Evolutionary conservation across 371 early-diverging fungal genomes (phyloP), one percentile per base, ranked within the genome.

Genomic region (Rhizomucor miehei): DNA sequence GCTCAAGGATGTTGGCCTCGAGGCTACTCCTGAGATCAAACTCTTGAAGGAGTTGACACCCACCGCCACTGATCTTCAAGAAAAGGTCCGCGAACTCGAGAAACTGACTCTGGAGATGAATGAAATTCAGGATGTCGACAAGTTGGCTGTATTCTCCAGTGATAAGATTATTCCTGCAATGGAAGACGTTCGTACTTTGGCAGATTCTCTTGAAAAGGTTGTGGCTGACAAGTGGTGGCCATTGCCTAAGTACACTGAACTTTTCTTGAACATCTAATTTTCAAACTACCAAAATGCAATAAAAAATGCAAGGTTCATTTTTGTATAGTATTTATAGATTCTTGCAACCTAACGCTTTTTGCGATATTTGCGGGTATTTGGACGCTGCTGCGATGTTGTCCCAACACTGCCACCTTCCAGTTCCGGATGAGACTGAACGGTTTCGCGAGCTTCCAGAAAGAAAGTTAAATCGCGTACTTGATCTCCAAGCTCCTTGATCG

Each of bases 151-250:
- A 45, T 55, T 67, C 34, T 88, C 88, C 43, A 69, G 77, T 48
- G 65, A 69, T n/a, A 57, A 74, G 48, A 68, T 97, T 13, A 61
- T 86, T 21, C 86, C 88, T 12, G 71, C 81, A 47, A 86, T 97
- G 80, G 84, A 87, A 52, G 62, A 63, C 13, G 83, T 88, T 51
- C 88, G 98, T 59, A 63, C 52, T 6, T 72, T 76, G 34, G 85
- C 90, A 43, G 97, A 97, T 59, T 66, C 63, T 23, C 77, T 96
- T 41, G 97, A 97, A 75, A 63, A 73, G 41, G 57, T 85, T 23
- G 85, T 91, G n/a, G 85, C 89, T 25, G 95, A 96, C 81, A 92
- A 89, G 84, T 79, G 73, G 77, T 97, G 95, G 92, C 93, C 95
- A 44, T 82, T 90, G 78, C 98, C 98, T 76, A 95, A 93, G 81